Evolutionary conservation across 2,329 filamentous ascomycete genomes (phyloP).

Genomic region (Neopestalotiopsis clavispora): DNA sequence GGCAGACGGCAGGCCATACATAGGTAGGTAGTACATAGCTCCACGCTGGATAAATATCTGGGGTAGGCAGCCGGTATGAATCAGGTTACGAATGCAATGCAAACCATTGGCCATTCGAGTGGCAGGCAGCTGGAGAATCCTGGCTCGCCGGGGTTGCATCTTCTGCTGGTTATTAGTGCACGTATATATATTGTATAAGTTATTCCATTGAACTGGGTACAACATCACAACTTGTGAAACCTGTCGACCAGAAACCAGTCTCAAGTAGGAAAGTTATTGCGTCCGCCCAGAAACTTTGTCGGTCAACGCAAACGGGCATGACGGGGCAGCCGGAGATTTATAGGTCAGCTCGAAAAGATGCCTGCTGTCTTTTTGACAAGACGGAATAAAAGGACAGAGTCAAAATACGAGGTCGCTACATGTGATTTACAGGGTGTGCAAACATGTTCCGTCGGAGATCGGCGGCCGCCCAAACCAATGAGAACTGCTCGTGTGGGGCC

Average conservation of each 20-base stretch:
- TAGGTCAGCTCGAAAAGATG: not conserved
- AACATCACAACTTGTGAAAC: not conserved
- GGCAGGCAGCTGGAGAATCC: not conserved
- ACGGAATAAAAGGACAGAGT: no score
- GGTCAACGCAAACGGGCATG: not conserved
- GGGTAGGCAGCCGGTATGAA: not conserved
- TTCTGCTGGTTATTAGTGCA: not conserved
- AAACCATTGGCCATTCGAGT: not conserved
- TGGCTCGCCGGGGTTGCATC: not conserved
- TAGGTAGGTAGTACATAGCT: no score
- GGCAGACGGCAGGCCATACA: no score
- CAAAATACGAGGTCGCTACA: not conserved
- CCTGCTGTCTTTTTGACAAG: no score
- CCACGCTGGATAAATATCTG: not conserved
- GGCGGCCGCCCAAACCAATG: slow-evolving; percentile 2
- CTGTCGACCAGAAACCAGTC: not conserved
- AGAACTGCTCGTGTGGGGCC: slow-evolving; percentile 1
- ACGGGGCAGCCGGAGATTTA: not conserved
- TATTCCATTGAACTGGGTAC: not conserved
- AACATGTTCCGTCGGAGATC: slow-evolving; percentile 1
- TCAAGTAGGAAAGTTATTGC: slow-evolving; percentile 4
- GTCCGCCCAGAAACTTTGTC: not conserved
- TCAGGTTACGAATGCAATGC: not conserved
- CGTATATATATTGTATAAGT: not conserved
- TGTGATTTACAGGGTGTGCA: not conserved